A percentile compares a stretch with the other conserved stretches of the same genome.
Evolutionary conservation across 2,329 filamentous ascomycete genomes (phyloP).

Genomic region (Tolypocladium tropicale): DNA sequence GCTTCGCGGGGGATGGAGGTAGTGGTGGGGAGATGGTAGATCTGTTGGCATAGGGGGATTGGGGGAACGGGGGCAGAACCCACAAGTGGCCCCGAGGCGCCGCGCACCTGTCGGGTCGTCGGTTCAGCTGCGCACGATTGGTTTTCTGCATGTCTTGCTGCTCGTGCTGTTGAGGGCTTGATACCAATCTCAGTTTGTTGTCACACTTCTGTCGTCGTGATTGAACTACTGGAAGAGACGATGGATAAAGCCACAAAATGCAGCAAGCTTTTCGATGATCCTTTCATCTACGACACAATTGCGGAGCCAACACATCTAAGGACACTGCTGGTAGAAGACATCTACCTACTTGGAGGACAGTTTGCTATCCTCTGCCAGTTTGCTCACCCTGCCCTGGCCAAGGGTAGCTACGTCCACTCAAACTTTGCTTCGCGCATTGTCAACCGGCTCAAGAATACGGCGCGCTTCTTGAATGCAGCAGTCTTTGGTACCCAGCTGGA

Average conservation of each 20-base stretch:
- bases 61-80: too few species aligned
- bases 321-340: conserved; percentile 7
- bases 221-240: neutral
- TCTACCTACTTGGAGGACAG: conserved; percentile 11
- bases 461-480: conserved; percentile 29
- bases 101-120: neutral
- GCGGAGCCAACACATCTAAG: conserved; percentile 9
- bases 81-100: neutral
- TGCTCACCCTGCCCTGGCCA: conserved; percentile 26
- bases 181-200: too few species aligned
- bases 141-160: too few species aligned
- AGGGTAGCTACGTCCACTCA: conserved; percentile 25
- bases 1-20: neutral
- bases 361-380: conserved; percentile 27
- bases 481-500: conserved; percentile 21
- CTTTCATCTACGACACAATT: conserved; percentile 10
- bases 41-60: too few species aligned
- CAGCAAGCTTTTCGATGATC: conserved; percentile 1
- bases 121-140: too few species aligned
- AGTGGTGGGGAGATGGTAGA: too few species aligned
- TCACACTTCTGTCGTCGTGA: neutral
- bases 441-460: conserved; percentile 25
- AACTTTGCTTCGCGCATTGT: conserved; percentile 24
- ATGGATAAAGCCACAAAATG: neutral
- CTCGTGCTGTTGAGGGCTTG: too few species aligned